Evolutionary conservation across 1,284 basidiomycete species (phyloP), one percentile per base, ranked within the genome.

Genomic region (Microbotryum saponariae): DNA sequence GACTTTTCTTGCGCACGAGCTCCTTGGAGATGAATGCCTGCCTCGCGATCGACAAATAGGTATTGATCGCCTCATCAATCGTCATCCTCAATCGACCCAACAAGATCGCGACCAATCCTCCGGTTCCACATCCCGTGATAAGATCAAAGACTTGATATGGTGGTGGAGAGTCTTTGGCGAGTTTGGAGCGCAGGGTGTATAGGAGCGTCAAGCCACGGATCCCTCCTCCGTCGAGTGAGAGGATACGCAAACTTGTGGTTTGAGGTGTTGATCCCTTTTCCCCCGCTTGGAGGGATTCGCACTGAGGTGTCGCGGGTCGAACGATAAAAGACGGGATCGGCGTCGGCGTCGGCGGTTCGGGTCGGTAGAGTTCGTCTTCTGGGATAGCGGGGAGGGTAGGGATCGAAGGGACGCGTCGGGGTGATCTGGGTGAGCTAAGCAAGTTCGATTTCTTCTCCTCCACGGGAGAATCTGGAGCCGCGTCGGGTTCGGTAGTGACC

Each of bases 211-310:
- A 29, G 10, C 69, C 69, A 33, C 67, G 56, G 27, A 69, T 59
- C 1, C 65, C 65, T 33, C 67, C 64, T 14, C 64, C 69, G 51
- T 70, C 69, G 46, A 70, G 61, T 20, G 62, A 62, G 23, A 70
- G 64, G 23, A 70, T 59, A 8, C 64, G 61, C 12, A 56, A 46
- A 18, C 57, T 42, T 16, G 37, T 42, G 37, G 16, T 42, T 16
- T 6, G 10, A 6, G 37, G 37, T 42, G 10, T 42, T 18, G 37
- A 42, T 31, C 2, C 31, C 3, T 1, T 42, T 12, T 12, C 37
- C 2, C 37, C 37, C 12, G 3, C 5, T 18, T 16, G 9, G 14
- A 42, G 37, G 37, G 37, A 16, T 12, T 42, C 37, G 37, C 37
- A 8, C 31, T 31, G 37, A 42, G 37, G 37, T 42, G 37, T 42